phyloP scores from a whole-genome alignment of 345 rosid genomes.

The Populus ilicifolia region DNA sequence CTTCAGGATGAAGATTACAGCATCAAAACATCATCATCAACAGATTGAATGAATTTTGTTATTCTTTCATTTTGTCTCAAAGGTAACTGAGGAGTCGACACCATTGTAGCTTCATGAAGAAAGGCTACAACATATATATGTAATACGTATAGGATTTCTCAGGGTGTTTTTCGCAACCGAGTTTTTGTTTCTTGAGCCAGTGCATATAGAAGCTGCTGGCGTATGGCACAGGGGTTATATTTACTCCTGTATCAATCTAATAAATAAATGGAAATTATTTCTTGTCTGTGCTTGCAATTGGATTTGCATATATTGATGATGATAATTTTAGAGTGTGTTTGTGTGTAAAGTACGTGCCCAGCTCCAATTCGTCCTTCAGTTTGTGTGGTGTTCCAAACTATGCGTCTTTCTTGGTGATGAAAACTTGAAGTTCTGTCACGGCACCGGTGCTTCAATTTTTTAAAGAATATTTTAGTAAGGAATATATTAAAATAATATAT shows the following conservation, averaged over 20 bases:
- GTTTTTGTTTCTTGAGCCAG: neutral
- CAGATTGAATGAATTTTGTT: conserved; percentile 21
- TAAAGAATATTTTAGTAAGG: no score
- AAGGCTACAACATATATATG: neutral
- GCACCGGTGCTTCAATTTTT: no score
- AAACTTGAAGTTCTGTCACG: no score
- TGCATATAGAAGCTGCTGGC: neutral
- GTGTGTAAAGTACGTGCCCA: no score
- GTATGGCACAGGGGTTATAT: neutral
- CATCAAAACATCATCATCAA: neutral
- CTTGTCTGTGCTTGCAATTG: conserved; percentile 5
- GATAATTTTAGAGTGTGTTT: neutral
- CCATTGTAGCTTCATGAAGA: conserved; percentile 16
- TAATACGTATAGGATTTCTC: neutral
- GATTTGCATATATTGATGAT: neutral
- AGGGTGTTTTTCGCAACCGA: neutral
- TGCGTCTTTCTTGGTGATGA: no score
- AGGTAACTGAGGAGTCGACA: neutral
- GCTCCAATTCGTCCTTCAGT: no score
- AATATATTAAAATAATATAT: no score
- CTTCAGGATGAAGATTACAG: neutral
- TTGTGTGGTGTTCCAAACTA: no score
- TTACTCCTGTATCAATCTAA: neutral
- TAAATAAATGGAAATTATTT: conserved; percentile 17
- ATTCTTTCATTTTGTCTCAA: conserved; percentile 24